Conservation (phyloP, 148 eudicot genomes). For the Heliamphora exappendiculata region DNA sequence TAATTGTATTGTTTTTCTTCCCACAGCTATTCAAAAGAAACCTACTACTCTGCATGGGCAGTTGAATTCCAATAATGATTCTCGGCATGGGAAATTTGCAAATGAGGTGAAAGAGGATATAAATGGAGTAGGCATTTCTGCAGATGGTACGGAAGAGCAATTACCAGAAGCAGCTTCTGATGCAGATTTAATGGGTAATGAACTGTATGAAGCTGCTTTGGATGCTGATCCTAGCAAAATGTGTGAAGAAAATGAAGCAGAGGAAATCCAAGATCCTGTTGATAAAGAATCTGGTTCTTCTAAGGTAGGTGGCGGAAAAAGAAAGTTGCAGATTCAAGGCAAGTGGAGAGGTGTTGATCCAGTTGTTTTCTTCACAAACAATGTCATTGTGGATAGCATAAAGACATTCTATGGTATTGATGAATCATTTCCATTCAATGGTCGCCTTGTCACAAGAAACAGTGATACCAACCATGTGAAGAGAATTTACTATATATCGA, state of each 20-base stretch:
- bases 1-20: not conserved
- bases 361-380: slow-evolving; percentile 65
- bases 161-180: slow-evolving; percentile 28
- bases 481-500: slow-evolving; percentile 85
- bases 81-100: slow-evolving; percentile 4
- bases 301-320: slow-evolving; percentile 46
- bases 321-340: slow-evolving; percentile 80
- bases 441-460: slow-evolving; percentile 82
- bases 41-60: slow-evolving; percentile 14
- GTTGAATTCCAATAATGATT: slow-evolving; percentile 14
- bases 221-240: slow-evolving; percentile 29
- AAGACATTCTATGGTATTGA: slow-evolving; percentile 75
- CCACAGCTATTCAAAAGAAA: slow-evolving; percentile 47
- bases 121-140: slow-evolving; percentile 18
- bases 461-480: slow-evolving; percentile 74
- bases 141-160: slow-evolving; percentile 22
- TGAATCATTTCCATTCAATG: slow-evolving; percentile 65
- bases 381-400: slow-evolving; percentile 46
- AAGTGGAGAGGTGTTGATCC: slow-evolving; percentile 98
- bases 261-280: slow-evolving; percentile 29
- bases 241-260: slow-evolving; percentile 30
- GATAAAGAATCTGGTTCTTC: slow-evolving; percentile 24
- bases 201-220: slow-evolving; percentile 29
- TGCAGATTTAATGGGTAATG: slow-evolving; percentile 24
- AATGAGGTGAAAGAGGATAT: slow-evolving; percentile 22